Conservation (phyloP, 1,284 basidiomycete species). For the Paramarasmius palmivorus region DNA sequence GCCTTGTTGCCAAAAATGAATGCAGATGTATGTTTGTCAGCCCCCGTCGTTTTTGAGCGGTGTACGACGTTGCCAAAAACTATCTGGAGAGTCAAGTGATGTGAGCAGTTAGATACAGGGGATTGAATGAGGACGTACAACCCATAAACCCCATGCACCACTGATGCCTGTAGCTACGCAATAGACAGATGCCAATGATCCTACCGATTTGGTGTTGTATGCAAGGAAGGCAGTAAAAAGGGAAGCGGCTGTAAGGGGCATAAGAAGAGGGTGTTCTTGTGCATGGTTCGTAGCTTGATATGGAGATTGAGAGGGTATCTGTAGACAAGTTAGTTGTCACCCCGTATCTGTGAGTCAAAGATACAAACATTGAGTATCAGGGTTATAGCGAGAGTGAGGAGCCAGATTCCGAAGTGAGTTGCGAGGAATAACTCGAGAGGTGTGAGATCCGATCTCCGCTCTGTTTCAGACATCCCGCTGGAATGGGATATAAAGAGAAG, state of each 20-base stretch:
- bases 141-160: conserved; percentile 71
- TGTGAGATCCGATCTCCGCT: conserved; percentile 50
- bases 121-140: conserved; percentile 46
- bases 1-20: conserved; percentile 78
- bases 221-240: conserved; percentile 60
- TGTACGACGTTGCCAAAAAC: conserved; percentile 58
- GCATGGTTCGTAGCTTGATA: conserved; percentile 20
- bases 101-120: not conserved
- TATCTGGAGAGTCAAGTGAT: conserved; percentile 43
- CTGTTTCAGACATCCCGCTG: conserved; percentile 22
- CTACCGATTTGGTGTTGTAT: conserved; percentile 61
- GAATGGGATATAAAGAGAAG: conserved; percentile 61
- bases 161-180: conserved; percentile 50
- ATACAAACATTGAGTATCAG: conserved; percentile 61
- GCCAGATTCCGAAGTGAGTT: conserved; percentile 60
- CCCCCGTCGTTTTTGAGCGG: conserved; percentile 71
- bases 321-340: conserved; percentile 4
- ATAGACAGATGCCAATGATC: conserved; percentile 54
- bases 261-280: conserved; percentile 60
- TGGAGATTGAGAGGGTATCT: conserved; percentile 45
- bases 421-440: conserved; percentile 67
- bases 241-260: conserved; percentile 53
- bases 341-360: conserved; percentile 3
- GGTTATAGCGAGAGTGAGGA: conserved; percentile 53
- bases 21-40: conserved; percentile 76